Percentiles rank a stretch among this genome's conserved stretches.
phyloP scores from a whole-genome alignment of 2,329 filamentous ascomycete genomes.

The Aspergillus pseudoglaucus region DNA sequence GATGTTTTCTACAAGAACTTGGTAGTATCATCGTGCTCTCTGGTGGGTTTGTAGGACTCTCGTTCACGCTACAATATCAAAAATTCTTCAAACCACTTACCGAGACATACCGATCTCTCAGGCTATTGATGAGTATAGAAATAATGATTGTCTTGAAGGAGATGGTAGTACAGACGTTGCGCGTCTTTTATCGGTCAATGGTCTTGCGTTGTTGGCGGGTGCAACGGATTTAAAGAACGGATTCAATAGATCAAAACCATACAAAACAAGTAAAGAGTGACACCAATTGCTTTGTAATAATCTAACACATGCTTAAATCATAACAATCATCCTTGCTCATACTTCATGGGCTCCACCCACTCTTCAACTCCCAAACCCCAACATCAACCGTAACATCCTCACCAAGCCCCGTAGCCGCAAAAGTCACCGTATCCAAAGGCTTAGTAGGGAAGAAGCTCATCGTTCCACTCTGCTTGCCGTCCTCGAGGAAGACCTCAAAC shows the following conservation, averaged over 20 bases:
- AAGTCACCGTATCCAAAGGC: constrained; percentile 20
- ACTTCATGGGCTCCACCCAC: constrained; percentile 10
- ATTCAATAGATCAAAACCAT: no score
- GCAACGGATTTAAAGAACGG: no score
- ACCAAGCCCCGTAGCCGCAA: constrained; percentile 6
- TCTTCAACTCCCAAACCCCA: constrained; percentile 33
- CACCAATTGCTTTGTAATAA: no score
- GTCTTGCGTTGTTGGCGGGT: no score
- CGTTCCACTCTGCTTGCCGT: constrained; percentile 46
- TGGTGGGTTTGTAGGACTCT: not conserved
- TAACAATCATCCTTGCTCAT: not conserved
- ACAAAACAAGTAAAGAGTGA: no score
- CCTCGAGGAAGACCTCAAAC: constrained; percentile 51
- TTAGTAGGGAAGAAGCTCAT: constrained; percentile 46
- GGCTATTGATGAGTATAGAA: no score
- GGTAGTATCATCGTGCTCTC: not conserved
- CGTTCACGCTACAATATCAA: not conserved
- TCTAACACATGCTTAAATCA: not conserved
- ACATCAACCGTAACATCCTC: constrained; percentile 11
- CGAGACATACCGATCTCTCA: no score
- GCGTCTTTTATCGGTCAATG: no score
- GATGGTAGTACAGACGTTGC: no score
- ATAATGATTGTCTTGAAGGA: no score
- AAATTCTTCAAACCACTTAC: no score
- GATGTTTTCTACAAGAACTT: not conserved